These are phyloP conservation scores for Gillenia trifoliata DNA, from an alignment of 306 rosid species.

Conservation along the genomic window DNA sequence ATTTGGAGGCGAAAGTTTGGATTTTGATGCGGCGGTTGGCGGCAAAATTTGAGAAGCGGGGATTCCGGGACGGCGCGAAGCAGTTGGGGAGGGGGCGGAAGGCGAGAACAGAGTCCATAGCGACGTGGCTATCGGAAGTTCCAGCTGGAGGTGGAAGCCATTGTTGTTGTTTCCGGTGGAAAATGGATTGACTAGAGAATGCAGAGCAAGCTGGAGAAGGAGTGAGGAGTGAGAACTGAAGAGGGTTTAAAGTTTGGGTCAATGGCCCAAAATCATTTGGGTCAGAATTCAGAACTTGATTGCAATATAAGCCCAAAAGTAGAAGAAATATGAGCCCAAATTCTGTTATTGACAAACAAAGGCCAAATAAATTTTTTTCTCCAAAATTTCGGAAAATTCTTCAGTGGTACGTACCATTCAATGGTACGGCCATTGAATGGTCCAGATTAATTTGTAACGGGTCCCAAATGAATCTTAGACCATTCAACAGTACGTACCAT, in stretches of 20 bases:
- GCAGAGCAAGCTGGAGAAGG: neutral
- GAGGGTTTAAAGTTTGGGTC: neutral
- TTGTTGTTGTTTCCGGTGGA: neutral
- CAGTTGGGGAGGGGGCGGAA: conserved; percentile 18
- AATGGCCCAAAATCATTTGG: neutral
- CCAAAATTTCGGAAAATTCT: no score
- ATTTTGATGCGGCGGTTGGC: conserved; percentile 22
- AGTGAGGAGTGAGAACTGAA: neutral
- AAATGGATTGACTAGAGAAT: neutral
- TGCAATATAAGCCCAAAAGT: neutral
- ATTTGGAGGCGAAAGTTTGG: conserved; percentile 22
- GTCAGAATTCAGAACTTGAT: neutral
- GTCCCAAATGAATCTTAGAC: no score
- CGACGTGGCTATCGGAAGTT: conserved; percentile 4
- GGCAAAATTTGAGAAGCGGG: conserved; percentile 4
- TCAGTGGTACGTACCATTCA: no score
- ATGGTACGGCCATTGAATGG: no score
- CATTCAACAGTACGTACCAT: no score
- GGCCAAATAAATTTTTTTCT: no score
- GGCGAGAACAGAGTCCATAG: conserved; percentile 37
- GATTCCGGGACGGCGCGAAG: conserved; percentile 2
- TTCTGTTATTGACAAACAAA: neutral
- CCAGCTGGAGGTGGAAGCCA: neutral
- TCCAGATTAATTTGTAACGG: no score
- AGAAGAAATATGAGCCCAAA: neutral